Conservation (phyloP, 768 basidiomycete genomes). For the Russula ochroleuca region DNA sequence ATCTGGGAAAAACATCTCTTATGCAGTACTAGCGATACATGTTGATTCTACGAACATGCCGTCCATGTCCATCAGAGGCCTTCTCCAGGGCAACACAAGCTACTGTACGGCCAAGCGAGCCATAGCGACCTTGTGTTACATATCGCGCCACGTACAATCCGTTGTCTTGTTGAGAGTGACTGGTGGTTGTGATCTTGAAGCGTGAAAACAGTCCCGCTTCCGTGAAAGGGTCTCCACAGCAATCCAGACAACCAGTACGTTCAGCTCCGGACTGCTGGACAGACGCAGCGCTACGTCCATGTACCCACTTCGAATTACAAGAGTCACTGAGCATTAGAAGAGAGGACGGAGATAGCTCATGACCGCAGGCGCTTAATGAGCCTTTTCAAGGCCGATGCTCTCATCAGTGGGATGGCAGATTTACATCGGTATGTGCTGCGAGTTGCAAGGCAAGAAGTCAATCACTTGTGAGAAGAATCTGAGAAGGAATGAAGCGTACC, state of each 20-base stretch:
- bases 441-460: too few species aligned
- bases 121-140: neutral
- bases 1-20: neutral
- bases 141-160: neutral
- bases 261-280: too few species aligned
- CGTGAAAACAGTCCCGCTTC: neutral
- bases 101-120: neutral
- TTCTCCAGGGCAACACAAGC: neutral
- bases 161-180: neutral
- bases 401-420: too few species aligned
- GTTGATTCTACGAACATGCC: neutral
- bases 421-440: too few species aligned
- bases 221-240: neutral
- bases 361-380: too few species aligned
- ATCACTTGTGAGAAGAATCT: too few species aligned
- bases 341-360: too few species aligned
- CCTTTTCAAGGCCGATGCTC: too few species aligned
- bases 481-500: too few species aligned
- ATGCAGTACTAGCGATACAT: neutral
- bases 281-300: too few species aligned
- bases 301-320: too few species aligned
- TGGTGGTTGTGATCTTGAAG: neutral
- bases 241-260: neutral
- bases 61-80: neutral
- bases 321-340: too few species aligned